These are phyloP conservation scores for Entrophospora sp. DNA, from an alignment of 192 early-diverging fungal species.

Conservation along the genomic window DNA sequence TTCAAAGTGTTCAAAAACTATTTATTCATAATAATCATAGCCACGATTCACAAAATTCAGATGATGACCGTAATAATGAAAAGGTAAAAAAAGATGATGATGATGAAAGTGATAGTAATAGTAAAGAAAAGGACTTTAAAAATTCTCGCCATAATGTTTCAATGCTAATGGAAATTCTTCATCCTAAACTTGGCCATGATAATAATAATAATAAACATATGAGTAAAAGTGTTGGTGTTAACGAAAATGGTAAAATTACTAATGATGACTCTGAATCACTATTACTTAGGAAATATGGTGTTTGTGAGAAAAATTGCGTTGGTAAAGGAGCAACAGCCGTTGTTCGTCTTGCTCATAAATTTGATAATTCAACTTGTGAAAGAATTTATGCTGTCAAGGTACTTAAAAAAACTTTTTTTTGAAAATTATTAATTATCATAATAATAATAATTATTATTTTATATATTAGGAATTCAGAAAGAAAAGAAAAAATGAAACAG, in stretches of 20 bases:
- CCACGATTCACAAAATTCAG: background rate
- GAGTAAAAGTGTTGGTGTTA: constrained; percentile 20
- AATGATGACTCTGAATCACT: constrained; percentile 26
- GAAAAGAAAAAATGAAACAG: constrained; percentile 69
- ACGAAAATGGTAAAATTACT: background rate
- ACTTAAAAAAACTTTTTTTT: background rate
- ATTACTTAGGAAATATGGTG: constrained; percentile 70
- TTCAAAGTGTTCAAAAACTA: background rate
- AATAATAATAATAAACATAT: constrained; percentile 28
- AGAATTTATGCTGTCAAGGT: constrained; percentile 77
- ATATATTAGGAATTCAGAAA: constrained; percentile 77
- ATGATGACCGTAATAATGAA: background rate
- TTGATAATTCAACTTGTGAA: constrained; percentile 48
- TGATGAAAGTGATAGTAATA: too few relatives aligned
- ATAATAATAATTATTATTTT: too few relatives aligned
- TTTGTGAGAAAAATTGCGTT: constrained; percentile 61
- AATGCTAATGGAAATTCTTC: background rate
- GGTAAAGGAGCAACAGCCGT: constrained; percentile 87
- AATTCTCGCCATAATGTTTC: background rate
- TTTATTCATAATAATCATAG: background rate
- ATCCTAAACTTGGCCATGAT: constrained; percentile 11
- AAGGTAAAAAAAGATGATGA: background rate
- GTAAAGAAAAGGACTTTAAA: background rate
- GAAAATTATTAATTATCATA: too few relatives aligned
- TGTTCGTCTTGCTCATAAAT: constrained; percentile 76